Evolutionary conservation across 768 basidiomycete species (phyloP).

Genomic region (Boletus subcaerulescens): DNA sequence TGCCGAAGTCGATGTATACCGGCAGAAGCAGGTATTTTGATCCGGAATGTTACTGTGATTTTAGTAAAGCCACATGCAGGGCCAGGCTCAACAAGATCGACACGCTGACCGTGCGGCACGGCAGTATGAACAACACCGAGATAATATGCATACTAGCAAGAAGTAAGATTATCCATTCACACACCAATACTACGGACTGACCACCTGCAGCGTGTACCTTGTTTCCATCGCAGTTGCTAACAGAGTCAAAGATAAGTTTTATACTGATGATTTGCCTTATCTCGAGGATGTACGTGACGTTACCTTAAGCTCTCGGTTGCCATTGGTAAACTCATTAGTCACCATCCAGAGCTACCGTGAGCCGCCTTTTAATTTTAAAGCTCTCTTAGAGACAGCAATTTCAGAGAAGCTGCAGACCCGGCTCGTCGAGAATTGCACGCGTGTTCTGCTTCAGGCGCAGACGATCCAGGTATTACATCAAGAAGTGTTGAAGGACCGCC

Average conservation of each 20-base stretch:
- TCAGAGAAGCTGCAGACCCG: constrained; percentile 72
- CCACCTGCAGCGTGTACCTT: constrained; percentile 54
- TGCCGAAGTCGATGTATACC: constrained; percentile 62
- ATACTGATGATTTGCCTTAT: constrained; percentile 60
- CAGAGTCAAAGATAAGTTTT: constrained; percentile 65
- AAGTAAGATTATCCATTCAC: constrained; percentile 48
- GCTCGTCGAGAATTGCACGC: constrained; percentile 53
- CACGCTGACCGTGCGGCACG: constrained; percentile 72
- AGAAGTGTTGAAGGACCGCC: constrained; percentile 51
- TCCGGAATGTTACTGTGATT: not conserved
- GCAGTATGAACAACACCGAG: constrained; percentile 72
- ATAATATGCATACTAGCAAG: constrained; percentile 78
- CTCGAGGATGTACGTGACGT: constrained; percentile 63
- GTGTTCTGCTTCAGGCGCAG: constrained; percentile 58
- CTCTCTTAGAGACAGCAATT: not conserved
- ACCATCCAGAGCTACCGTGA: constrained; percentile 68
- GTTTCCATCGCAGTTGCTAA: constrained; percentile 72
- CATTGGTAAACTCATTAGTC: constrained; percentile 9
- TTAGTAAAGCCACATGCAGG: constrained; percentile 38
- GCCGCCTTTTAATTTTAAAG: not conserved
- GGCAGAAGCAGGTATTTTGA: constrained; percentile 68
- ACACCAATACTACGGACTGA: not conserved
- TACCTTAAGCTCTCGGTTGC: constrained; percentile 8
- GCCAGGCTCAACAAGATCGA: constrained; percentile 65
- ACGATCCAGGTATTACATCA: constrained; percentile 56